Base-by-base conservation (phyloP, 257 asterid species). In the Nicotiana undulata region DNA sequence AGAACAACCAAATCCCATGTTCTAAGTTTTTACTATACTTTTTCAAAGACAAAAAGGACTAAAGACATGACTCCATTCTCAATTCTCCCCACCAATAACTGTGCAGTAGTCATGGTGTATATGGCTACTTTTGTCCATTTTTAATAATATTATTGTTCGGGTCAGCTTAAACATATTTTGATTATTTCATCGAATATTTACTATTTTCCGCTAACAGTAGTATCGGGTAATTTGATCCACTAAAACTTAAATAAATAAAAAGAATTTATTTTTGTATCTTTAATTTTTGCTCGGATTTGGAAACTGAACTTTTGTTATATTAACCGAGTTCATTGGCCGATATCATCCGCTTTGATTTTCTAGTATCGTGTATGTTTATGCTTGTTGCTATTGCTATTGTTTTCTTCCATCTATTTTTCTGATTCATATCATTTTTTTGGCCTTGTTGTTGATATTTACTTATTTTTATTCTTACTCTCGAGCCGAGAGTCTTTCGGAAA, bases 51-150 rank as follows among this genome's bases (percentile, higher is more conserved):
- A 40, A 66, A 28, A 46, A 20, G 17, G 68, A 79, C 32, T 75
- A 81, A 77, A 17, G 89, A 88, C 79, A 83, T 82, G 90, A 87
- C 89, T 82, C 88, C 92, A 86, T 87, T 76, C 55, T 75, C 74
- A 65, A 49, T 37, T 66, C 34, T 75, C 64, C 75, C 86, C 81
- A 74, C 83, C 87, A 80, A 76, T 80, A 79, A 68, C 93, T 89
- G 94, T 89, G 92, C 84, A 86, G 80, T 87, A 82, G 86, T 81
- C 64, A 76, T 81, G 89, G 89, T 46, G 78, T 85, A 85, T 90
- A 87, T 77, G 81, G 80, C 88, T 89, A 87, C 90, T 87, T 88
- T 86, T 76, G 83, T 83, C 89, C 79, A 79, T 85, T 84, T 82
- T 5, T 49, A 15, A 9, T 37, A 37, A 37, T 0, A 2, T 0